Base-by-base conservation (phyloP, 345 rosid species). In the Cardamine resedifolia region DNA sequence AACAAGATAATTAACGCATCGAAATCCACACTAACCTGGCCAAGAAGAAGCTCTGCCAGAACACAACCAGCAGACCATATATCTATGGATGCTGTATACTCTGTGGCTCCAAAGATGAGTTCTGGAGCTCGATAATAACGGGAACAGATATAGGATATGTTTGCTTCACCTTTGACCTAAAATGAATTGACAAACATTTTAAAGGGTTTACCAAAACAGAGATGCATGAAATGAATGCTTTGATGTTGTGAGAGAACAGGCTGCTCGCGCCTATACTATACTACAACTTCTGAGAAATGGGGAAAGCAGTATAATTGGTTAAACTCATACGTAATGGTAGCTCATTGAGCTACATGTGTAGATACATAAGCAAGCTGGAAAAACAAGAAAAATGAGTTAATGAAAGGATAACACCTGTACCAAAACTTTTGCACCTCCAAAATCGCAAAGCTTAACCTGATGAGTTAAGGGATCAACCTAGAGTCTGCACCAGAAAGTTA, bases 21-120 rank as follows among this genome's bases (percentile, higher is more conserved):
- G 21, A 33, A 23, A 41, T 24, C 58, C 7, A 47, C 50, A 78
- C 80, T 60, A 64, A 86, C 96, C 88, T 85, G 96, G 63, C 93
- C 90, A 18, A 87, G 80, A 58, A 90, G 92, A 79, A 90, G 92
- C 83, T 90, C 96, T 12, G 96, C 92, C 59, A 89, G 83, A 61
- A 90, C 90, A 84, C 96, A 90, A 71, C 96, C 96, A 76, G 88
- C 90, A 23, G 96, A 90, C 96, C 96, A 90, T 61, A 87, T 87
- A 83, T 90, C 96, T 33, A 90, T 85, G 10, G 96, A 85, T 36
- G 90, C 58, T 63, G 96, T 79, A 72, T 90, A 90, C 63, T 90
- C 93, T 20, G 93, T 83, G 16, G 96, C 92, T 24, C 89, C 96
- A 77, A 87, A 90, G 61, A 90, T 87, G 43, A 90, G 88, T 76